Evolutionary conservation across 768 basidiomycete genomes (phyloP).

Genomic region (Tricholoma flavovirens): DNA sequence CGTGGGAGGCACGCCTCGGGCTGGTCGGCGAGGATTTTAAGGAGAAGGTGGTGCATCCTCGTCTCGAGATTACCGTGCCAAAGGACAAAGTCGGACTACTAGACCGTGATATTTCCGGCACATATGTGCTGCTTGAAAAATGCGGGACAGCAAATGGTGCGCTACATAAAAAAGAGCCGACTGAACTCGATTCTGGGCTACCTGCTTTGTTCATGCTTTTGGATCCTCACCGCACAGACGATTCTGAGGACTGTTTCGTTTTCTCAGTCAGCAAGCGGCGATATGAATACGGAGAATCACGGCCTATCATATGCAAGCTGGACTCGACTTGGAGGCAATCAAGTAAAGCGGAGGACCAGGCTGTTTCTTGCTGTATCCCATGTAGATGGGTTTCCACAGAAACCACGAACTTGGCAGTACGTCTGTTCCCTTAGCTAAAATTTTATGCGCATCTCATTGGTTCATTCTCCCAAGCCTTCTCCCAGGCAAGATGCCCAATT

Average conservation of each 20-base stretch:
- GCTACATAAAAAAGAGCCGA: conserved; percentile 59
- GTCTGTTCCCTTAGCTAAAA: conserved; percentile 11
- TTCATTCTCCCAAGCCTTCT: conserved; percentile 39
- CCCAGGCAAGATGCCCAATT: conserved; percentile 52
- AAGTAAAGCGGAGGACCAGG: conserved; percentile 39
- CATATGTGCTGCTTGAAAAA: conserved; percentile 71
- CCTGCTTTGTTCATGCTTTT: conserved; percentile 78
- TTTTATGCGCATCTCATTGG: conserved; percentile 4
- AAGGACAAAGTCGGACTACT: conserved; percentile 39
- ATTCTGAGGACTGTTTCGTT: conserved; percentile 74
- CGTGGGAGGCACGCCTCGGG: conserved; percentile 83
- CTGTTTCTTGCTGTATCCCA: conserved; percentile 54
- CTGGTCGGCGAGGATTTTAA: conserved; percentile 59
- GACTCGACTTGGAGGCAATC: conserved; percentile 77
- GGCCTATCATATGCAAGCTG: conserved; percentile 72
- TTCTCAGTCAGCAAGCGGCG: conserved; percentile 77
- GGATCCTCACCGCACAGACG: conserved; percentile 79
- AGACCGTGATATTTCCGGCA: conserved; percentile 80
- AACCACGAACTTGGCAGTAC: conserved; percentile 49
- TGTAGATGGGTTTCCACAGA: conserved; percentile 56
- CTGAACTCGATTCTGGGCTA: conserved; percentile 37
- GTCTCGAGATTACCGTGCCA: conserved; percentile 58
- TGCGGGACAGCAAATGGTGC: conserved; percentile 87
- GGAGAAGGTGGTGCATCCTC: conserved; percentile 61
- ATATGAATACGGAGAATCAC: conserved; percentile 74